Percentiles rank a stretch among this genome's conserved stretches.
phyloP scores from a whole-genome alignment of 2,329 filamentous ascomycete genomes.

The Drechmeria coniospora region DNA sequence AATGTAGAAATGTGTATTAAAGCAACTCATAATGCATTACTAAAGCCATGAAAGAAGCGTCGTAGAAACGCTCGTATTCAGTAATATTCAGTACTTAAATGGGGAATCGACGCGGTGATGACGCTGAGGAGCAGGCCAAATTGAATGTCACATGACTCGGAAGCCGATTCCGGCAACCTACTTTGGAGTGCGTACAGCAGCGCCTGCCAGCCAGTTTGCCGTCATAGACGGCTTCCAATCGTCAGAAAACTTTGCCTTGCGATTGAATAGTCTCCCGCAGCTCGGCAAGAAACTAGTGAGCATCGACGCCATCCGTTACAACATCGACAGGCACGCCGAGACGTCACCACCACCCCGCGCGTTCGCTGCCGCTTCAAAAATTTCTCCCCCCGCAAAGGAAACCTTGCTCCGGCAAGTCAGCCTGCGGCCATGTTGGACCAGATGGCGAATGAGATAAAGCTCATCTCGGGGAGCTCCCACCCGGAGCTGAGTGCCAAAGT shows the following conservation, averaged over 20 bases:
- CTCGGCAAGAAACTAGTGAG: too few species aligned
- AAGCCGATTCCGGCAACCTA: not conserved
- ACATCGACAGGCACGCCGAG: not conserved
- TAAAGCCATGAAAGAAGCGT: too few species aligned
- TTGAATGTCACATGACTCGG: slow-evolving; percentile 3
- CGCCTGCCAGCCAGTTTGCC: too few species aligned
- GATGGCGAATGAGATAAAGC: slow-evolving; percentile 39
- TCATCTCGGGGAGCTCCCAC: slow-evolving; percentile 34
- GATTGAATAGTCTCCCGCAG: not conserved
- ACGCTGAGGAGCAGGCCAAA: too few species aligned
- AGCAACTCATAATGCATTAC: too few species aligned
- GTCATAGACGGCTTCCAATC: not conserved
- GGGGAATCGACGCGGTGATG: too few species aligned
- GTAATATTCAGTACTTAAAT: too few species aligned
- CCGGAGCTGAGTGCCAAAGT: slow-evolving; percentile 30
- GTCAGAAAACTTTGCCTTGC: not conserved
- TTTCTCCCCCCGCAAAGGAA: not conserved
- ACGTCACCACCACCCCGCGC: not conserved
- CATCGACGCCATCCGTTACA: not conserved
- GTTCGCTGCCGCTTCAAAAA: slow-evolving; percentile 2
- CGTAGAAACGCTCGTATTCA: too few species aligned
- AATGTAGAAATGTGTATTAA: too few species aligned
- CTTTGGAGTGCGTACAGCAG: too few species aligned
- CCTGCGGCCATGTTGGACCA: slow-evolving; percentile 21
- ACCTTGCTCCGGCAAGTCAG: not conserved